Conservation (phyloP, 345 rosid genomes). For the Mercurialis annua region DNA sequence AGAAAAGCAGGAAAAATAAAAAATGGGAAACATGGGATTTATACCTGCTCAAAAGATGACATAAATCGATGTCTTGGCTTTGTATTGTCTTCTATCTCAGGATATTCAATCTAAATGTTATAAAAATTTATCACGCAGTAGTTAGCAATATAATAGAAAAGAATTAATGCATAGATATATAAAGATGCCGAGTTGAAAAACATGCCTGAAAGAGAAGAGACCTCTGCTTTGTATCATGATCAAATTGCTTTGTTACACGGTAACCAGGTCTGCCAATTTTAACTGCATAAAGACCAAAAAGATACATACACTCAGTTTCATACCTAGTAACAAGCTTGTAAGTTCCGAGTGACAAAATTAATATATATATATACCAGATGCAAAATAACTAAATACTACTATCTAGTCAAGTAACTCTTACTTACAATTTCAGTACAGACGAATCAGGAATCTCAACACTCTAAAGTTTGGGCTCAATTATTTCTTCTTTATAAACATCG, state of each 20-base stretch:
- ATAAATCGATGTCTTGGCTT: conserved; percentile 93
- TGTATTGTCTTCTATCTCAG: conserved; percentile 85
- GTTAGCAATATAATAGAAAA: neutral
- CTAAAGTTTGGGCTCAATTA: too few relatives aligned
- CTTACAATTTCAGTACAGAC: too few relatives aligned
- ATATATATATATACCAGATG: neutral
- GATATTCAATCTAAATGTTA: conserved; percentile 76
- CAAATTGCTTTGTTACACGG: conserved; percentile 90
- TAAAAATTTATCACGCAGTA: neutral
- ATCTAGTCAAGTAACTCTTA: too few relatives aligned
- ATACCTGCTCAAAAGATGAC: conserved; percentile 96
- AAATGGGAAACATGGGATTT: neutral
- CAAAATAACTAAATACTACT: too few relatives aligned
- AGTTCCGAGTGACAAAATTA: neutral
- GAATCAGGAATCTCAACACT: too few relatives aligned
- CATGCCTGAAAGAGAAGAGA: conserved; percentile 90
- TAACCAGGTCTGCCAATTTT: conserved; percentile 98
- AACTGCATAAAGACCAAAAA: conserved; percentile 40
- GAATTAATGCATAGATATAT: neutral
- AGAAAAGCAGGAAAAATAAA: neutral
- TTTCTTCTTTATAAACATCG: too few relatives aligned
- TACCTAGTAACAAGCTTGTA: neutral
- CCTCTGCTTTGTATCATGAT: conserved; percentile 87
- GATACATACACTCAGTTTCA: conserved; percentile 2
- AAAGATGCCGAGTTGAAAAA: neutral